Conservation (phyloP, 768 basidiomycete genomes). For the Macrolepiota albuminosa region DNA sequence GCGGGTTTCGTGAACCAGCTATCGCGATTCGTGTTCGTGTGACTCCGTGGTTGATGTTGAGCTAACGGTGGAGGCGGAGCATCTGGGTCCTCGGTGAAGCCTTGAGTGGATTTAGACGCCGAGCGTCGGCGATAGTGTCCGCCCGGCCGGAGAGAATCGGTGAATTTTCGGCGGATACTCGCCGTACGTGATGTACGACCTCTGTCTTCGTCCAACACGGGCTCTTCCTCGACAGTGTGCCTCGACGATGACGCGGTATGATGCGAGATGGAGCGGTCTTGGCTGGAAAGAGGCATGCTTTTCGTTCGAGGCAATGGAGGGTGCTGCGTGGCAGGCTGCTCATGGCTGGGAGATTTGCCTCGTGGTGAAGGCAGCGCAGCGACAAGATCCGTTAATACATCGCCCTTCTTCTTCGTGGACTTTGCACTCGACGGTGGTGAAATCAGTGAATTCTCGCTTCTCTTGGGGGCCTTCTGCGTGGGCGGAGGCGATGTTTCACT, state of each 20-base stretch:
- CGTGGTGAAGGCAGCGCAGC: constrained; percentile 6
- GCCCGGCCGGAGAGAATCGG: constrained; percentile 19
- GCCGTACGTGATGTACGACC: constrained; percentile 22
- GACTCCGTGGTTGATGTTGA: constrained; percentile 10
- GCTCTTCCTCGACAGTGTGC: constrained; percentile 11
- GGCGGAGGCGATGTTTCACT: constrained; percentile 5
- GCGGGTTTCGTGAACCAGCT: constrained; percentile 44
- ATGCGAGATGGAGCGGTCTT: constrained; percentile 14
- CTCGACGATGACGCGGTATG: constrained; percentile 18
- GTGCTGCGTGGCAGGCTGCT: background rate
- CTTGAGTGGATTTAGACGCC: constrained; percentile 15
- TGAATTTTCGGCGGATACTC: constrained; percentile 24
- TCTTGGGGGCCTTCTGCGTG: constrained; percentile 15
- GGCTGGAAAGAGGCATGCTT: constrained; percentile 41
- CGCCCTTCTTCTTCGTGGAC: constrained; percentile 17
- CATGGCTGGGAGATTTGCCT: constrained; percentile 6
- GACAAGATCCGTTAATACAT: constrained; percentile 13
- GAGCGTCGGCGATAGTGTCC: constrained; percentile 15
- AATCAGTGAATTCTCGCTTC: constrained; percentile 7
- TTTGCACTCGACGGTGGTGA: constrained; percentile 2
- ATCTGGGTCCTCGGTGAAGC: constrained; percentile 24
- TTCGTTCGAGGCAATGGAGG: constrained; percentile 36
- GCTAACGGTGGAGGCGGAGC: constrained; percentile 11
- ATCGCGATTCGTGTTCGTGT: constrained; percentile 26
- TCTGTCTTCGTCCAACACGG: constrained; percentile 19